These are phyloP conservation scores for Cyberlindnera suaveolens DNA, from an alignment of 805 yeast genomes.

Conservation along the genomic window DNA sequence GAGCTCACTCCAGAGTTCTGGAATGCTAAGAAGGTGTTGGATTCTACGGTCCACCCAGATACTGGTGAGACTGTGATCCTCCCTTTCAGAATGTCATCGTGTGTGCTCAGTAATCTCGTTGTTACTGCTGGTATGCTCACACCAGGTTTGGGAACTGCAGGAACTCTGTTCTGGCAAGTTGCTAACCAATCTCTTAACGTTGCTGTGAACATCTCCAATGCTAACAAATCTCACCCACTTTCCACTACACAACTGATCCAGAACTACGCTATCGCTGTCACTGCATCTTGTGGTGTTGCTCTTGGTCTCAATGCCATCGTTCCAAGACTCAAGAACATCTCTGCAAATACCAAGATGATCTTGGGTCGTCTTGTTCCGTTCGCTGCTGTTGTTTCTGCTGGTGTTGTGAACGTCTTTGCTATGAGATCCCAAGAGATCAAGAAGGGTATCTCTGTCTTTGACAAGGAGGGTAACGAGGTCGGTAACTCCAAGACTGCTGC, in stretches of 20 bases:
- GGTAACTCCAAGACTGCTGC: conserved; percentile 87
- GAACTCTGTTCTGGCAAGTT: conserved; percentile 96
- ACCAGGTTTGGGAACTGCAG: conserved; percentile 83
- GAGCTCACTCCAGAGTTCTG: conserved; percentile 77
- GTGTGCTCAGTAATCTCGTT: conserved; percentile 87
- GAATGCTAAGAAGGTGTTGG: conserved; percentile 81
- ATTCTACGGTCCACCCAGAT: conserved; percentile 94
- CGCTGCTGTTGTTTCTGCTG: conserved; percentile 98
- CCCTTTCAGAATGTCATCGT: conserved; percentile 96
- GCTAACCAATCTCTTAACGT: conserved; percentile 96
- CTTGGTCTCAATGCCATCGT: conserved; percentile 86
- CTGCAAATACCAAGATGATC: conserved; percentile 63
- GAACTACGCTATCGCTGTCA: conserved; percentile 82
- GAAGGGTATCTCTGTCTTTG: conserved; percentile 72
- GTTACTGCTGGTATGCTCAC: conserved; percentile 98
- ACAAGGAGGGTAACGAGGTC: conserved; percentile 56
- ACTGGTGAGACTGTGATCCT: conserved; percentile 88
- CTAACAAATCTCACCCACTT: conserved; percentile 91
- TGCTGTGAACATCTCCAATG: conserved; percentile 93
- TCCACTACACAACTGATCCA: conserved; percentile 69
- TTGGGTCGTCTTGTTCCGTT: conserved; percentile 90
- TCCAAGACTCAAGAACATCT: conserved; percentile 70
- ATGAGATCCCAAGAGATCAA: conserved; percentile 95
- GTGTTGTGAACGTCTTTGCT: conserved; percentile 89
- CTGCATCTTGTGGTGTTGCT: conserved; percentile 94